Evolutionary conservation across 192 early-diverging fungal genomes (phyloP).

Genomic region (Backusella sp.): DNA sequence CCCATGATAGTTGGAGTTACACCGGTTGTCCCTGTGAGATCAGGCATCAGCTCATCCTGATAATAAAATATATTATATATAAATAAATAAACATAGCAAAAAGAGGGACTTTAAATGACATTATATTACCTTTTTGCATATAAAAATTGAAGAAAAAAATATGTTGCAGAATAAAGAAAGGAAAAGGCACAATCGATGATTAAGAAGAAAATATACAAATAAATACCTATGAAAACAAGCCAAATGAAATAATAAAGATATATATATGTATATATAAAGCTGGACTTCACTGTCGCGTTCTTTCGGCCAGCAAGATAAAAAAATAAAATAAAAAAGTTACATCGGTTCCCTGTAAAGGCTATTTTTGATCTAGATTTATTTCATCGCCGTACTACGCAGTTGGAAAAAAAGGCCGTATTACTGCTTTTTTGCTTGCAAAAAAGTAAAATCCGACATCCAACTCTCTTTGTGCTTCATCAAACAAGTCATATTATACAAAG

Average conservation of each 20-base stretch:
- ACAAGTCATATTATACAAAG: not conserved
- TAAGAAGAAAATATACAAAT: not conserved
- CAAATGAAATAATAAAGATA: not conserved
- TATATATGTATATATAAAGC: not conserved
- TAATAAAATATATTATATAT: not conserved
- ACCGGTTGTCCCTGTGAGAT: not conserved
- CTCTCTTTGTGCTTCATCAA: not conserved
- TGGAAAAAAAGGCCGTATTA: not conserved
- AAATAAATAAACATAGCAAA: not conserved
- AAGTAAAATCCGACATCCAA: not conserved
- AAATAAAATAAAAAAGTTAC: not conserved
- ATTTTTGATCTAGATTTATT: constrained; percentile 3
- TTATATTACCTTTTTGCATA: not conserved
- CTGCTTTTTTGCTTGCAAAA: not conserved
- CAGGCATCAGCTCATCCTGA: not conserved
- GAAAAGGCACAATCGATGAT: not conserved
- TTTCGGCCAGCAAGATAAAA: not conserved
- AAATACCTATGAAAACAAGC: not conserved
- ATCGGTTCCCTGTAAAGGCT: not conserved
- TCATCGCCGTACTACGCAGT: not conserved
- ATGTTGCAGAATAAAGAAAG: not conserved
- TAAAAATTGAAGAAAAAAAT: not conserved
- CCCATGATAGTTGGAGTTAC: not conserved
- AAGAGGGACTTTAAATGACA: not conserved
- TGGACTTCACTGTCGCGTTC: not conserved